phyloP scores from a whole-genome alignment of 352 stramenopile species.

The Achlya hypogyna region DNA sequence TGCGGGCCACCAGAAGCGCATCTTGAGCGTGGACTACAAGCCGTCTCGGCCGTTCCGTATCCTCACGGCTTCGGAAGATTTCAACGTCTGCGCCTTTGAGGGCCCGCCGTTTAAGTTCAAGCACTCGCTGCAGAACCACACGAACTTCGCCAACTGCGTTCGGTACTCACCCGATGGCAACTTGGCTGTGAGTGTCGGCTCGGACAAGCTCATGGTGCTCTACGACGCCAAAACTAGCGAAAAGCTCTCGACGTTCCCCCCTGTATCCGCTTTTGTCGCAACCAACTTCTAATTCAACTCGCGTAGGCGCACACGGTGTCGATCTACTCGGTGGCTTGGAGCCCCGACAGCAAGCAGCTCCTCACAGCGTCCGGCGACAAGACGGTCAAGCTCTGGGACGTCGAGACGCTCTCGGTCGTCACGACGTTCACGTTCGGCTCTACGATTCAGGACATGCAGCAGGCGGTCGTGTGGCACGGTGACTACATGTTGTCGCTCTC shows the following conservation, averaged over 20 bases:
- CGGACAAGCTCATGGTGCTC: slow-evolving; percentile 92
- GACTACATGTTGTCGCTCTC: slow-evolving; percentile 76
- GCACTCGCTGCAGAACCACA: slow-evolving; percentile 89
- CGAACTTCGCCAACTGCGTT: slow-evolving; percentile 94
- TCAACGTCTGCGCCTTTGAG: slow-evolving; percentile 91
- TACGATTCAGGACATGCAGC: slow-evolving; percentile 75
- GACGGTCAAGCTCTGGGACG: slow-evolving; percentile 89
- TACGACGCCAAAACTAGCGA: slow-evolving; percentile 91
- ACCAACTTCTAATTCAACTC: slow-evolving; percentile 20
- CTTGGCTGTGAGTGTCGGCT: slow-evolving; percentile 86
- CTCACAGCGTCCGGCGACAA: slow-evolving; percentile 95
- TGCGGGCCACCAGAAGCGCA: slow-evolving; percentile 90
- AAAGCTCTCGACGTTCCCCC: slow-evolving; percentile 69
- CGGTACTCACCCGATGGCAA: slow-evolving; percentile 89
- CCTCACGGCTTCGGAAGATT: slow-evolving; percentile 93
- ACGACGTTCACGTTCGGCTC: slow-evolving; percentile 66
- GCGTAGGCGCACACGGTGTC: slow-evolving; percentile 71
- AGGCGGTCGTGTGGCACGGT: slow-evolving; percentile 57
- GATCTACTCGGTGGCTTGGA: slow-evolving; percentile 94
- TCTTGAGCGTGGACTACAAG: slow-evolving; percentile 88
- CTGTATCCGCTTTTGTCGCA: neutral
- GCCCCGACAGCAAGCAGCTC: slow-evolving; percentile 81
- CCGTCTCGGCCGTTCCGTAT: slow-evolving; percentile 91
- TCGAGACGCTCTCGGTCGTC: slow-evolving; percentile 55
- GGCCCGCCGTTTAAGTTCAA: slow-evolving; percentile 96